Conservation (phyloP, 768 basidiomycete genomes). For the Kwoniella newhampshirensis region DNA sequence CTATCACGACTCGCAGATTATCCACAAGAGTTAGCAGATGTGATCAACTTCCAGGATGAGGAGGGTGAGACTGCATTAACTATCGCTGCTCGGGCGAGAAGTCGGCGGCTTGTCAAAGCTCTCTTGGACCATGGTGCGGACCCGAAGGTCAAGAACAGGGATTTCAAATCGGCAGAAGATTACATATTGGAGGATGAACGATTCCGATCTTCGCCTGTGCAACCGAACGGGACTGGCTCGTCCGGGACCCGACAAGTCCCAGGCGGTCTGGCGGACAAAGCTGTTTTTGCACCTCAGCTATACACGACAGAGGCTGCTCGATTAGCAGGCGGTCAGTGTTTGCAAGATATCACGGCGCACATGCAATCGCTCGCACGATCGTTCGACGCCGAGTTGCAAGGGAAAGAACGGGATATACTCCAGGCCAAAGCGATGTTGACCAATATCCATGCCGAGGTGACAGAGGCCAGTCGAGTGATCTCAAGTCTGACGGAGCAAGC, state of each 20-base stretch:
- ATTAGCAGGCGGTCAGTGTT: constrained; percentile 76
- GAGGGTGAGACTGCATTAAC: constrained; percentile 98
- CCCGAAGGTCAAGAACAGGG: constrained; percentile 88
- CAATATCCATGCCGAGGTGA: constrained; percentile 85
- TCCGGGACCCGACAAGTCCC: constrained; percentile 4
- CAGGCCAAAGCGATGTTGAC: constrained; percentile 83
- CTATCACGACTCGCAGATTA: constrained; percentile 82
- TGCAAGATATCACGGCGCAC: constrained; percentile 80
- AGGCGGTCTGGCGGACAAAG: constrained; percentile 13
- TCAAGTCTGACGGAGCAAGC: constrained; percentile 28
- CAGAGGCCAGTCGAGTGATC: constrained; percentile 63
- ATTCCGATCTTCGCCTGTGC: constrained; percentile 85
- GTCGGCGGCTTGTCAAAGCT: constrained; percentile 90
- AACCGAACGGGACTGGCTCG: constrained; percentile 46
- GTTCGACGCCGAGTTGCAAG: constrained; percentile 86
- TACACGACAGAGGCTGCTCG: constrained; percentile 84
- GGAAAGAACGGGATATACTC: constrained; percentile 84
- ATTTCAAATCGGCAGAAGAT: constrained; percentile 95
- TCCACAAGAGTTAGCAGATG: constrained; percentile 92
- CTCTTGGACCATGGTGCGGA: constrained; percentile 95
- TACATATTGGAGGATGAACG: constrained; percentile 98
- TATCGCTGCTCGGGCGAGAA: constrained; percentile 90
- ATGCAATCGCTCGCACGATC: constrained; percentile 82
- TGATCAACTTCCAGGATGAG: constrained; percentile 98
- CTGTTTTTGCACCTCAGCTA: constrained; percentile 59